phyloP scores from a whole-genome alignment of 805 yeast genomes.

The Wickerhamiella sorbophila region DNA sequence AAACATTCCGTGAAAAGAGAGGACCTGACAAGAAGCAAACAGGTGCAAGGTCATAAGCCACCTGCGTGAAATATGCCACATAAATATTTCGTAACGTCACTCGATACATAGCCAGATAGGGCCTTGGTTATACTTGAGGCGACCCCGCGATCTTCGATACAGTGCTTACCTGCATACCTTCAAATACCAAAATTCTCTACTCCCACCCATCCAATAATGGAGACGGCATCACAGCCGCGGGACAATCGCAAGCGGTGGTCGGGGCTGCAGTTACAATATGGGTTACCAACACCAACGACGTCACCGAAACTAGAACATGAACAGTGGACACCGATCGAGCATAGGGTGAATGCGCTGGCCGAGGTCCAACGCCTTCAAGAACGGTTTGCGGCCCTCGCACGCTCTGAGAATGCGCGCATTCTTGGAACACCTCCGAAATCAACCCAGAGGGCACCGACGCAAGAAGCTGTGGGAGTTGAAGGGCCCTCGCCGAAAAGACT shows the following conservation, averaged over 20 bases:
- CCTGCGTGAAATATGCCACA: too few relatives aligned
- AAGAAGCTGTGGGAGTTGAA: background rate
- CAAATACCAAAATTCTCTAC: too few relatives aligned
- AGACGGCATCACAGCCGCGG: too few relatives aligned
- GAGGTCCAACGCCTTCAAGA: constrained; percentile 18
- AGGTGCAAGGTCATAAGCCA: too few relatives aligned
- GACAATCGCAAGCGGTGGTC: constrained; percentile 1
- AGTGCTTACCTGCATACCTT: too few relatives aligned
- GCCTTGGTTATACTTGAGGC: too few relatives aligned
- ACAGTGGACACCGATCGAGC: constrained; percentile 6
- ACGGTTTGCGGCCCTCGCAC: constrained; percentile 18
- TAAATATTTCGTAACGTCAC: too few relatives aligned
- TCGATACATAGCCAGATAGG: too few relatives aligned
- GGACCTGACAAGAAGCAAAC: too few relatives aligned
- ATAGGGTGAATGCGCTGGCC: constrained; percentile 5
- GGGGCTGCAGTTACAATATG: constrained; percentile 10
- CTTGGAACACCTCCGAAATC: background rate
- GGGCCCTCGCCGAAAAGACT: background rate
- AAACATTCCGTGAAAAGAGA: too few relatives aligned
- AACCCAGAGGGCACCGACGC: background rate
- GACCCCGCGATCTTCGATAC: too few relatives aligned
- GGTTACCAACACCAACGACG: background rate
- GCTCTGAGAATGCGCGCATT: constrained; percentile 18
- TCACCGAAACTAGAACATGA: constrained; percentile 3
- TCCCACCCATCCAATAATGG: too few relatives aligned